Base-by-base conservation (phyloP, 495 filamentous ascomycete genomes). In the Aspergillus baeticus region DNA sequence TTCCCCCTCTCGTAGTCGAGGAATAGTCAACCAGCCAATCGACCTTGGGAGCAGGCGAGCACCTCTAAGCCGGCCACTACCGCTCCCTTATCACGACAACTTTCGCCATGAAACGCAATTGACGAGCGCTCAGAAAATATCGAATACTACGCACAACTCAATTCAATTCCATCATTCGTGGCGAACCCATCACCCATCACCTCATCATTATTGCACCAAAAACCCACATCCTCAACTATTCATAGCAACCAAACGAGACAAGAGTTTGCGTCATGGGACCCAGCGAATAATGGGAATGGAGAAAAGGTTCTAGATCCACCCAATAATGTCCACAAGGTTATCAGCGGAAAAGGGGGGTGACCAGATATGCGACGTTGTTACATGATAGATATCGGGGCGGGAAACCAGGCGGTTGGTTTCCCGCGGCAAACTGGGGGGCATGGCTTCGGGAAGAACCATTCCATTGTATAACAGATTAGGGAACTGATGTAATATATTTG, bases 1-100 rank as follows among this genome's bases (percentile, higher is more conserved):
- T 88, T 66, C 83, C 82, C 53, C 76, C 77, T 41, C 64, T 87
- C 41, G 63, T 70, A 34, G 76, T 78, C 54, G 76, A 85, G 53
- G 55, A 74, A 49, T 77, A 29, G 26, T 29, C 70, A 65, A 17
- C 36, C 54, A 35, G 35, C 34, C 20, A 15, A 22, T 11, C 10
- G 21, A 23, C 29, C 22, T 21, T 35, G 35, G 20, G 35, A 50
- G 47, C 37, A 8, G 42, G 20, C 6, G 26, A n/a, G 13, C 36
- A n/a, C n/a, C n/a, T n/a, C n/a, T n/a, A n/a, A n/a, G n/a, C n/a
- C n/a, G n/a, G n/a, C n/a, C n/a, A n/a, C n/a, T 13, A 41, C 15
- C 13, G 15, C 2, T 23, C 3, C 21, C 17, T 49, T 49, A 21
- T 49, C 31, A 31, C 33, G 46, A 37, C 44, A 15, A 31, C 18